Base-by-base conservation (phyloP, 352 stramenopile genomes). In the Pythium monospermum region DNA sequence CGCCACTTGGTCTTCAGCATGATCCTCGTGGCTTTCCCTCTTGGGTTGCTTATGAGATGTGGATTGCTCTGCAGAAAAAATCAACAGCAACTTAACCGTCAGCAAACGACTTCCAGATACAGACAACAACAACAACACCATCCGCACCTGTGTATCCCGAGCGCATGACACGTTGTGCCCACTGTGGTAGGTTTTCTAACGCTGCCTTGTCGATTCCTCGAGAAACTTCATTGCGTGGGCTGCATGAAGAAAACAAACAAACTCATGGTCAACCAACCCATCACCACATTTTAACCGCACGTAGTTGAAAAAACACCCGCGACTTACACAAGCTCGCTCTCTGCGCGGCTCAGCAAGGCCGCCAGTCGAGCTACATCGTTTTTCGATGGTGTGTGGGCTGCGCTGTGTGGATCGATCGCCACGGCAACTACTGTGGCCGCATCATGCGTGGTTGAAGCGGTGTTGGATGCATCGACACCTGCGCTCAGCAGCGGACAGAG, bases 111-210 rank as follows among this genome's bases (percentile, higher is more conserved):
- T 48, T 37, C 12, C 25, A 35, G 4, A 27, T n/a, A 23, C 23
- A 25, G 41, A 16, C 41, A 35, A 33, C 25, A 37, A 25, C 15
- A n/a, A 13, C 28, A 13, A 36, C 15, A 27, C 30, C 12, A 44
- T 15, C 32, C 79, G 62, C 61, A 57, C 75, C 68, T 54, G 76
- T 78, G 44, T 73, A 77, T 12, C 76, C 78, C 3, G 66, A 78
- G 37, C 66, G 57, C 31, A 85, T 51, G 21, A 88, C 68, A 28
- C 59, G 57, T 38, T 83, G 68, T 12, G 71, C 73, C 79, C 79
- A 90, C 4, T 61, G 64, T 13, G 76, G 79, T 19, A 90, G 37
- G 0, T 16, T 16, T 16, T 19, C 11, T 12, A 42, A 23, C 8
- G 10, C 16, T 13, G 57, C 44, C 6, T 1, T 21, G 7, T 21